These are phyloP conservation scores for Gossypium rotundifolium DNA, from an alignment of 345 rosid species.

Conservation along the genomic window DNA sequence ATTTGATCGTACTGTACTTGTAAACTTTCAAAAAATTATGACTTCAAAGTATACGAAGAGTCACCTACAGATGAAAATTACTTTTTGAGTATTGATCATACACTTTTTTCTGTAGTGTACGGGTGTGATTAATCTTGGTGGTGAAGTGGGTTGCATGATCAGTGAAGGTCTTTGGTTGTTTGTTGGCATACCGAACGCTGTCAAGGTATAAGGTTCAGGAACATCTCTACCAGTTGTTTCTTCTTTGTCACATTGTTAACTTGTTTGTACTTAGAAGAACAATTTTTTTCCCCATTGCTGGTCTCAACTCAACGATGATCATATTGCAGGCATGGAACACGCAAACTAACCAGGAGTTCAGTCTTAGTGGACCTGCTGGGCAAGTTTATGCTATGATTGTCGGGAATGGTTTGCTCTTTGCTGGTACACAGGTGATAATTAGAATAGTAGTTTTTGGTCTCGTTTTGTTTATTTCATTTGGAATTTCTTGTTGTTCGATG, in stretches of 20 bases:
- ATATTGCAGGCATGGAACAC: conserved; percentile 77
- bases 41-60: too few species aligned
- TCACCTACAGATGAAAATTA: neutral
- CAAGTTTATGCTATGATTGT: conserved; percentile 87
- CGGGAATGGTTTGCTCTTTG: conserved; percentile 75
- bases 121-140: conserved; percentile 58
- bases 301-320: neutral
- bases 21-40: too few species aligned
- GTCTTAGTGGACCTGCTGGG: conserved; percentile 89
- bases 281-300: neutral
- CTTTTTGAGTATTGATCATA: neutral
- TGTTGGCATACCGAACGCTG: conserved; percentile 75
- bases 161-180: conserved; percentile 94
- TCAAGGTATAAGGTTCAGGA: conserved; percentile 49
- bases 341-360: conserved; percentile 62
- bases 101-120: conserved; percentile 46
- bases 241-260: neutral
- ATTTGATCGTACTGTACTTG: too few species aligned
- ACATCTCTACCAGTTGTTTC: neutral
- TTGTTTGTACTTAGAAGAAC: neutral
- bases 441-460: neutral
- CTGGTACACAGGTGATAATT: conserved; percentile 71
- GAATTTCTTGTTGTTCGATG: conserved; percentile 8
- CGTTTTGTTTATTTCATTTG: neutral
- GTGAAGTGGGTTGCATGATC: conserved; percentile 88